Evolutionary conservation across 2,329 filamentous ascomycete species (phyloP), one percentile per base, ranked within the genome.

Genomic region (Claviceps cyperi): DNA sequence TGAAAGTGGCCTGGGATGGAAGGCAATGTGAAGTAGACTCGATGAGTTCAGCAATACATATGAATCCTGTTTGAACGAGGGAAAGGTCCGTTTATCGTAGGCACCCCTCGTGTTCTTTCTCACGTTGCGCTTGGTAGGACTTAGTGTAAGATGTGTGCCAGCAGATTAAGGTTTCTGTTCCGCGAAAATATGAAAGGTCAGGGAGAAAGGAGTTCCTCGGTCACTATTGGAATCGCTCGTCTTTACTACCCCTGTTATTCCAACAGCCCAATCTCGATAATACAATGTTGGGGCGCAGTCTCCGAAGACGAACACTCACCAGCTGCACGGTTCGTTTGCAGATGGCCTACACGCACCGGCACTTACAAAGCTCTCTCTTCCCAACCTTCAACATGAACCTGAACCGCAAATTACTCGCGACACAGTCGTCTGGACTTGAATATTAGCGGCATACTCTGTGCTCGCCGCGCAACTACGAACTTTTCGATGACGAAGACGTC

Each of bases 21-120:
- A 24, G 43, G 52, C 47, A 53, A 56, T 60, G 61, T 60, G 62
- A 59, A 65, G 56, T 62, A 64, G 58, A 63, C 53, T 52, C 46
- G 53, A 49, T 35, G 32, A 36, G 53, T 40, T 51, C 46, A 52
- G 51, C 22, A 47, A 15, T 3, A 37, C 35, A 11, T 2, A 21
- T 1, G 8, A 19, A 15, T 15, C 2, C 5, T 13, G 19, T 9
- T 11, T 38, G 1, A 13, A 24, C 19, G 24, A 32, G 28, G 28
- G 9, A 32, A 32, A 4, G 3, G 11, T 28, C 28, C 11, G 28
- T 11, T 11, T 11, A 11, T 1, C 28, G 28, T 32, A 32, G 28
- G 28, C 28, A 1, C 24, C n/a, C 22, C 22, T 11, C 28, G 28
- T 11, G 28, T 32, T 32, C 28, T 32, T 32, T 11, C 28, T 32